Conservation (phyloP, 805 yeast species). For the Suhomyces tanzawaensis region DNA sequence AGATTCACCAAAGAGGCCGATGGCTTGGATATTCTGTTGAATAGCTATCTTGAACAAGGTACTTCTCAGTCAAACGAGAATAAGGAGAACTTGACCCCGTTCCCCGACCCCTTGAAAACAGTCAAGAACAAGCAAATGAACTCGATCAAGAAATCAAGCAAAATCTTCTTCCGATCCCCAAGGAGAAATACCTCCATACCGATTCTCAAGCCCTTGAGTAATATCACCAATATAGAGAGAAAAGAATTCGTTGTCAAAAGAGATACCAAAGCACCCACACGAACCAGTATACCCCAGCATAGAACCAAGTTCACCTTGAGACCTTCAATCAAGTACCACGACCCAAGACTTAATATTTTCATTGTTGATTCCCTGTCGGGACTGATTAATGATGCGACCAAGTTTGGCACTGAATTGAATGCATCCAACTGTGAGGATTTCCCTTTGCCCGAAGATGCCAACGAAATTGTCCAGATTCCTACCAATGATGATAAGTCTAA, state of each 20-base stretch:
- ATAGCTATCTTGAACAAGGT: constrained; percentile 16
- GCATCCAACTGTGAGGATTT: constrained; percentile 61
- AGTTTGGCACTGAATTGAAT: constrained; percentile 67
- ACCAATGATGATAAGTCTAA: constrained; percentile 29
- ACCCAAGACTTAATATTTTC: constrained; percentile 33
- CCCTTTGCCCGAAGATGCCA: constrained; percentile 55
- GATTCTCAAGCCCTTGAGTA: constrained; percentile 25
- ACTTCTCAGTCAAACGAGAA: constrained; percentile 12
- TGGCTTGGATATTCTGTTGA: constrained; percentile 34
- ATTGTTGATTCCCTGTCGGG: constrained; percentile 65
- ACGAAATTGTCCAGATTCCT: constrained; percentile 62
- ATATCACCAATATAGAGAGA: constrained; percentile 13
- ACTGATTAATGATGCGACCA: constrained; percentile 58
- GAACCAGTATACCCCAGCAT: constrained; percentile 45
- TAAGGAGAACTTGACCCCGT: constrained; percentile 33
- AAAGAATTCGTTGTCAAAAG: constrained; percentile 11
- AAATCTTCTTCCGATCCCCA: constrained; percentile 18
- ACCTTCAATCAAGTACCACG: constrained; percentile 29
- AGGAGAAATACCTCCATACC: constrained; percentile 23
- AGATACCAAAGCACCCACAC: constrained; percentile 31
- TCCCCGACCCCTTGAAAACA: constrained; percentile 25
- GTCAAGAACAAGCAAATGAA: constrained; percentile 10
- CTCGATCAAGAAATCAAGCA: constrained; percentile 21
- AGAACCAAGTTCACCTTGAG: constrained; percentile 21
- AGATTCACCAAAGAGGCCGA: constrained; percentile 26